Base-by-base conservation (phyloP, 345 rosid species). In the Linum trigynum region DNA sequence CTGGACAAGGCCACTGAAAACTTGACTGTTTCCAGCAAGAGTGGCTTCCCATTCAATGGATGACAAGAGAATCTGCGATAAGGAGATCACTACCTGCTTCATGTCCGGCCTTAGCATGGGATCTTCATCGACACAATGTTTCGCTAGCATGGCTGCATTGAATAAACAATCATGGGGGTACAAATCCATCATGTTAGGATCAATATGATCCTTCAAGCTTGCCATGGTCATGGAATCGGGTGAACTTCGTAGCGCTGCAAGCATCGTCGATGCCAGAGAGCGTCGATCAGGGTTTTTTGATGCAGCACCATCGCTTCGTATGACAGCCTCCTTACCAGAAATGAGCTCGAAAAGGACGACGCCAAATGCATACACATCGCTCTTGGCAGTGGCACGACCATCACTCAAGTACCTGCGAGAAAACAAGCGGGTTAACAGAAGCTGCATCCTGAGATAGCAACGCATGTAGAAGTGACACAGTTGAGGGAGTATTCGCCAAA, bases 31-130 rank as follows among this genome's bases (percentile, higher is more conserved):
- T 57, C 98, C 97, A 1, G 98, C 97, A 59, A 92, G 94, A 60
- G 98, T 92, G 66, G 98, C 97, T 77, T 92, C 98, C 98, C 98
- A 92, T 80, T 92, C 98, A 11, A 90, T 83, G 5, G 97, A 88
- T 38, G 97, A 88, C 71, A 92, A 69, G 63, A 87, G 96, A 62
- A 86, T 88, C 75, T 92, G 98, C 15, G 98, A 92, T 32, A 92
- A 77, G 23, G 90, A 75, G 59, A 92, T 90, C 73, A 92, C 97
- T 1, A 84, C 86, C 72, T 92, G 94, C 86, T 88, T 92, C 97
- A 90, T 92, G 82, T 92, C 96, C 7, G 97, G 98, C 62, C 98
- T 85, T 6, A 90, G 72, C 55, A 90, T 83, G 7, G 96, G 85
- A 81, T 90, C 98, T 71, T 90, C 97, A 5, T 92, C 97, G 0